These are phyloP conservation scores for Saccharomyces pastorianus DNA, from an alignment of 1,139 yeast species.

Conservation along the genomic window DNA sequence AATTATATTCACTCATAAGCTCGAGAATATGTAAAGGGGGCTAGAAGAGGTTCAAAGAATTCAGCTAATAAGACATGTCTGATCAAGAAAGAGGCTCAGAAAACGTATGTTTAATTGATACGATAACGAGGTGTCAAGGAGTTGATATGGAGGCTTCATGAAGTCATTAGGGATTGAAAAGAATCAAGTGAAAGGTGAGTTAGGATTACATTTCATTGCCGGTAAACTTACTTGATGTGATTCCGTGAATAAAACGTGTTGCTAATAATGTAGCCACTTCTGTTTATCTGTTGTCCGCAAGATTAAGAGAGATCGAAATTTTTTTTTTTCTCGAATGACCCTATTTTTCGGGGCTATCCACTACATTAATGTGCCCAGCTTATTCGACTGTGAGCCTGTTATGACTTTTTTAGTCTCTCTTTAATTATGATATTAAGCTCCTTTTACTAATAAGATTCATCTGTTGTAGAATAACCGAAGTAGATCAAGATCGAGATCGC, in stretches of 20 bases:
- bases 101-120: neutral
- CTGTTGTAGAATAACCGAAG: slow-evolving; percentile 1
- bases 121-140: slow-evolving; percentile 4
- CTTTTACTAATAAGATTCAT: neutral
- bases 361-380: neutral
- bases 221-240: neutral
- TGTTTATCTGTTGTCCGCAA: neutral
- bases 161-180: neutral
- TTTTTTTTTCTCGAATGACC: no score
- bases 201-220: neutral
- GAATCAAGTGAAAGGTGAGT: neutral
- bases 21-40: neutral
- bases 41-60: neutral
- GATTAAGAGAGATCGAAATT: neutral
- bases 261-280: neutral
- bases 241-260: neutral
- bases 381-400: neutral
- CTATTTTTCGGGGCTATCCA: no score
- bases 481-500: slow-evolving; percentile 8
- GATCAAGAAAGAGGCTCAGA: neutral
- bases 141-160: neutral
- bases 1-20: neutral
- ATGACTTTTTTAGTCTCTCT: neutral
- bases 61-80: neutral
- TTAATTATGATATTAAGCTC: neutral